A percentile compares a stretch with the other conserved stretches of the same genome.
phyloP scores from a whole-genome alignment of 2,329 filamentous ascomycete species.

The Diatrype stigma region DNA sequence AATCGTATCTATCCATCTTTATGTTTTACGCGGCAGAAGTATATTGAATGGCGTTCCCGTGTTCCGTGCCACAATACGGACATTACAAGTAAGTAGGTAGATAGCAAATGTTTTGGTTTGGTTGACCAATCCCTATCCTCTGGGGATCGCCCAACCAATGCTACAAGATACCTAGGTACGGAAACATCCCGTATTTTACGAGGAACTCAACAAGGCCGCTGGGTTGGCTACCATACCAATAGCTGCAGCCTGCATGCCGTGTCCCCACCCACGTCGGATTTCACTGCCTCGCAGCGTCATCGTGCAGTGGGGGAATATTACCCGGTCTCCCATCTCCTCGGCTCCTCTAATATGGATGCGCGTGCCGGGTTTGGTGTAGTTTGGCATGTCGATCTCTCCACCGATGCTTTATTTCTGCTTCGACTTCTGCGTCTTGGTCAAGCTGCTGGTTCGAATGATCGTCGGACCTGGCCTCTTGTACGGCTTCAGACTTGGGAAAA shows the following conservation, averaged over 20 bases:
- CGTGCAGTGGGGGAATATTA: slow-evolving; percentile 5
- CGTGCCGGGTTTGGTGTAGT: background rate
- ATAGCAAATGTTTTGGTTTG: too few species aligned
- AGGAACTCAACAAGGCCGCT: background rate
- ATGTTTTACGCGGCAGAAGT: background rate
- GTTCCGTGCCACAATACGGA: background rate
- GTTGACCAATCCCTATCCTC: background rate
- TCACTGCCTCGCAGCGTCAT: slow-evolving; percentile 13
- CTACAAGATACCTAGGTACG: background rate
- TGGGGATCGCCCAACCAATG: background rate
- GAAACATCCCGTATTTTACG: background rate
- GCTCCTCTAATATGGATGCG: background rate
- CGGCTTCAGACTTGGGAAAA: slow-evolving; percentile 60
- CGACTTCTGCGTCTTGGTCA: slow-evolving; percentile 41
- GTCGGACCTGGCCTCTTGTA: slow-evolving; percentile 37
- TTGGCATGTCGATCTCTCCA: background rate
- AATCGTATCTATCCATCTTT: too few species aligned
- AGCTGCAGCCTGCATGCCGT: too few species aligned
- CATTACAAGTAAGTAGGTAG: too few species aligned
- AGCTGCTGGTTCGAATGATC: slow-evolving; percentile 47
- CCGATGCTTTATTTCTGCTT: slow-evolving; percentile 32
- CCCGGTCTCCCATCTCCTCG: slow-evolving; percentile 2
- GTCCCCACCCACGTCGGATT: background rate
- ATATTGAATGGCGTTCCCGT: background rate
- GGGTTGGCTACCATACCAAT: too few species aligned